Conservation (phyloP, 371 early-diverging fungal species). For the Mortierella sp. region DNA sequence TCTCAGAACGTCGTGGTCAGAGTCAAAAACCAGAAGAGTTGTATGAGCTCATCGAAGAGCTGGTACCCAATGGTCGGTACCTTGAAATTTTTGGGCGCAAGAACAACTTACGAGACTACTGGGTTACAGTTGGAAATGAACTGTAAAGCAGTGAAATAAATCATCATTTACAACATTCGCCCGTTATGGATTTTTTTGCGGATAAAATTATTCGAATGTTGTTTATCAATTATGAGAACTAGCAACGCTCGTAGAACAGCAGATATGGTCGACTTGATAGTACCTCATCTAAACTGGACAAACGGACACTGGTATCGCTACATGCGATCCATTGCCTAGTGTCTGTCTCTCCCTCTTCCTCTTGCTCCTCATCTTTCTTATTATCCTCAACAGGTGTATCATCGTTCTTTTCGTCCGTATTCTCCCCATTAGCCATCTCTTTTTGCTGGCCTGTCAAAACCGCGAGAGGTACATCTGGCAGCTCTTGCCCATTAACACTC, state of each 20-base stretch:
- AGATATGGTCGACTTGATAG: slow-evolving; percentile 46
- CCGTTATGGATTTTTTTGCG: too few species aligned
- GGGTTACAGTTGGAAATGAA: slow-evolving; percentile 97
- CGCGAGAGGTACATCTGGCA: slow-evolving; percentile 25
- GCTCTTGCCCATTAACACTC: neutral
- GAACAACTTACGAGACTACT: slow-evolving; percentile 93
- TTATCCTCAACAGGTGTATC: neutral
- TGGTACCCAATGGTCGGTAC: slow-evolving; percentile 90
- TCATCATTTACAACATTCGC: neutral
- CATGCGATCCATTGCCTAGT: slow-evolving; percentile 43
- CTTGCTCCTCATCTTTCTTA: neutral
- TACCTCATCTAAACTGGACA: slow-evolving; percentile 31
- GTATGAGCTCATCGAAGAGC: slow-evolving; percentile 92
- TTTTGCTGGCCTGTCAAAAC: neutral
- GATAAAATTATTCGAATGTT: too few species aligned
- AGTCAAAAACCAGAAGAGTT: slow-evolving; percentile 96
- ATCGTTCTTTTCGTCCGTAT: neutral
- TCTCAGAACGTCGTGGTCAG: slow-evolving; percentile 92
- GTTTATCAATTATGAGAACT: too few species aligned
- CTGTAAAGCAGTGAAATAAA: slow-evolving; percentile 54
- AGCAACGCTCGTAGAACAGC: slow-evolving; percentile 55
- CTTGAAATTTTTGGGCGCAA: slow-evolving; percentile 95
- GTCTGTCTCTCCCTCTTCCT: slow-evolving; percentile 5
- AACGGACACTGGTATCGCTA: slow-evolving; percentile 42
- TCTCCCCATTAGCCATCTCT: neutral